phyloP scores from a whole-genome alignment of 2,329 filamentous ascomycete genomes.

The Botryotinia narcissicola region DNA sequence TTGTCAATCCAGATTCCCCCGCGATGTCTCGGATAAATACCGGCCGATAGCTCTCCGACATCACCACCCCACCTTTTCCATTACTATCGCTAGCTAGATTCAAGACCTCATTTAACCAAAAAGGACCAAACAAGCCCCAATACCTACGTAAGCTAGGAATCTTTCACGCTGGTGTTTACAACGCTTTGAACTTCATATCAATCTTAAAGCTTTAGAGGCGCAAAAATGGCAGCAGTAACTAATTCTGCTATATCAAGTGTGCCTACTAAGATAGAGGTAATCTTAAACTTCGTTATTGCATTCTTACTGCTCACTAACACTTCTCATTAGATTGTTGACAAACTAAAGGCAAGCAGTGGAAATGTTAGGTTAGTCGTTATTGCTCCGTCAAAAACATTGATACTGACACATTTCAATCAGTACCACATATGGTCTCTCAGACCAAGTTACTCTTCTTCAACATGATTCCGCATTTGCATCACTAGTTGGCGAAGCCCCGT shows the following conservation, averaged over 20 bases:
- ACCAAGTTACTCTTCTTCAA: constrained; percentile 40
- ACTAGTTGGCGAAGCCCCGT: constrained; percentile 40
- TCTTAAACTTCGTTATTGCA: not conserved
- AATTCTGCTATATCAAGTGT: constrained; percentile 17
- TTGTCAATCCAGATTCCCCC: not conserved
- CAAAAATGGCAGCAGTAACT: constrained; percentile 21
- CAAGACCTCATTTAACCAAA: not conserved
- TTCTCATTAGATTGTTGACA: constrained; percentile 6
- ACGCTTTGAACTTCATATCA: not conserved
- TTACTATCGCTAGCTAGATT: not conserved
- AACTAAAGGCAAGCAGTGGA: constrained; percentile 9
- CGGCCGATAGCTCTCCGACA: not conserved
- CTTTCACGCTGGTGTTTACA: too few relatives aligned
- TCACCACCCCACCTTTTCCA: not conserved
- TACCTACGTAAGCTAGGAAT: not conserved
- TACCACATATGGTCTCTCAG: constrained; percentile 23
- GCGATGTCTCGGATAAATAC: constrained; percentile 4
- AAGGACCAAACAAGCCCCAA: not conserved
- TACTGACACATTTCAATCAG: constrained; percentile 26
- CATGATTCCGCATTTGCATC: constrained; percentile 42
- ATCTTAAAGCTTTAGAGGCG: not conserved
- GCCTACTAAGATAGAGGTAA: constrained; percentile 19
- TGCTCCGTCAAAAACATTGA: not conserved
- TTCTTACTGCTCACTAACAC: not conserved
- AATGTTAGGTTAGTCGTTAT: not conserved